phyloP scores from a whole-genome alignment of 768 basidiomycete species.

The Lentinula guzmanii region DNA sequence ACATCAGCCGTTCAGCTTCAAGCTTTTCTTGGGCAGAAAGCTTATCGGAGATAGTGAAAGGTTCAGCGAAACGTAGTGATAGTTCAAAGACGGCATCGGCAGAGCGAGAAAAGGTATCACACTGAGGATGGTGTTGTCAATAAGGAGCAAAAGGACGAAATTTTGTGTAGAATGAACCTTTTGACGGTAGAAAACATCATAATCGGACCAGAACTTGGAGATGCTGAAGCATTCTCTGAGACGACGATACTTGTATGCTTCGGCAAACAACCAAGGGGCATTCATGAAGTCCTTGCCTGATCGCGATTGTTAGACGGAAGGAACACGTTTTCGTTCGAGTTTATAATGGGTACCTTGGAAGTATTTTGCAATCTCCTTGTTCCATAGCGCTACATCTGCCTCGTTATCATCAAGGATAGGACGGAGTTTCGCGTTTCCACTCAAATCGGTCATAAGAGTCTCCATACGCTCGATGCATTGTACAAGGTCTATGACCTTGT shows the following conservation, averaged over 20 bases:
- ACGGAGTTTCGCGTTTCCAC: slow-evolving; percentile 75
- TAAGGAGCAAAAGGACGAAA: not conserved
- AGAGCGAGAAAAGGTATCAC: slow-evolving; percentile 94
- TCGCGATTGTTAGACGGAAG: not conserved
- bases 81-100: slow-evolving; percentile 90
- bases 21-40: slow-evolving; percentile 48
- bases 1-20: slow-evolving; percentile 80
- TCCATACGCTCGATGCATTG: slow-evolving; percentile 88
- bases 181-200: slow-evolving; percentile 94
- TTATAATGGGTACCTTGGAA: slow-evolving; percentile 58
- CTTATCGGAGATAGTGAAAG: slow-evolving; percentile 57
- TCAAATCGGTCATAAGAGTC: slow-evolving; percentile 80
- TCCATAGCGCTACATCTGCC: slow-evolving; percentile 86
- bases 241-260: slow-evolving; percentile 89
- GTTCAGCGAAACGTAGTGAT: slow-evolving; percentile 85
- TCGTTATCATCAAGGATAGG: slow-evolving; percentile 89
- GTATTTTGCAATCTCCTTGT: slow-evolving; percentile 93
- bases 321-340: not conserved
- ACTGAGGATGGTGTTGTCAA: slow-evolving; percentile 34
- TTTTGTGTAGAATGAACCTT: slow-evolving; percentile 42
- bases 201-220: slow-evolving; percentile 84
- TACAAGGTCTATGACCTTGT: slow-evolving; percentile 78
- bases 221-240: slow-evolving; percentile 91
- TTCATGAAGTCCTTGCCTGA: slow-evolving; percentile 89
- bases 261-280: slow-evolving; percentile 94